These are phyloP conservation scores for Tritrichomonas musculus DNA, from an alignment of 208 protist genomes.

Conservation along the genomic window DNA sequence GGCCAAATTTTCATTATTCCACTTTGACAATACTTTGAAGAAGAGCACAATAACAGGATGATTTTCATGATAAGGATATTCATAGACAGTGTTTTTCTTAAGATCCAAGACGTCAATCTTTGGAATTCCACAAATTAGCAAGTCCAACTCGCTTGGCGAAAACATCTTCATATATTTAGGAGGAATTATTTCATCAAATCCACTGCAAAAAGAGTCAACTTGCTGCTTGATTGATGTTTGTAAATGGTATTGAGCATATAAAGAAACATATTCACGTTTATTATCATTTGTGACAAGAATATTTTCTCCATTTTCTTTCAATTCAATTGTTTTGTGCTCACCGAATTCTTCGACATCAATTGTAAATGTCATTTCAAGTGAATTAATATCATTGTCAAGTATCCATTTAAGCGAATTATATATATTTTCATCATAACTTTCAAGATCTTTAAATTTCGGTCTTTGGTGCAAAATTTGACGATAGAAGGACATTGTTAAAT, in stretches of 20 bases:
- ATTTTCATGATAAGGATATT: constrained; percentile 60
- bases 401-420: constrained; percentile 85
- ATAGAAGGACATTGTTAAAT: constrained; percentile 92
- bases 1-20: constrained; percentile 68
- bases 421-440: constrained; percentile 82
- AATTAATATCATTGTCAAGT: constrained; percentile 73
- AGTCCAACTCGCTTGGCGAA: constrained; percentile 89
- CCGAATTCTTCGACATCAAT: constrained; percentile 83
- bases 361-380: constrained; percentile 78
- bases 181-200: constrained; percentile 89
- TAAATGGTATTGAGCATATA: constrained; percentile 80
- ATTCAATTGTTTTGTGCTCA: constrained; percentile 69
- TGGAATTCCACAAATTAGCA: constrained; percentile 88
- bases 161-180: constrained; percentile 76
- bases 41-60: constrained; percentile 83
- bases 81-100: constrained; percentile 76
- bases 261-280: constrained; percentile 86
- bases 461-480: constrained; percentile 88
- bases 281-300: constrained; percentile 85
- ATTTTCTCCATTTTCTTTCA: constrained; percentile 74
- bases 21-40: constrained; percentile 76
- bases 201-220: constrained; percentile 80
- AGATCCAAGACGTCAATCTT: constrained; percentile 90
- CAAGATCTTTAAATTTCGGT: constrained; percentile 77
- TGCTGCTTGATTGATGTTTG: constrained; percentile 77